phyloP scores from a whole-genome alignment of 1,139 yeast species.

The Hanseniaspora uvarum region DNA sequence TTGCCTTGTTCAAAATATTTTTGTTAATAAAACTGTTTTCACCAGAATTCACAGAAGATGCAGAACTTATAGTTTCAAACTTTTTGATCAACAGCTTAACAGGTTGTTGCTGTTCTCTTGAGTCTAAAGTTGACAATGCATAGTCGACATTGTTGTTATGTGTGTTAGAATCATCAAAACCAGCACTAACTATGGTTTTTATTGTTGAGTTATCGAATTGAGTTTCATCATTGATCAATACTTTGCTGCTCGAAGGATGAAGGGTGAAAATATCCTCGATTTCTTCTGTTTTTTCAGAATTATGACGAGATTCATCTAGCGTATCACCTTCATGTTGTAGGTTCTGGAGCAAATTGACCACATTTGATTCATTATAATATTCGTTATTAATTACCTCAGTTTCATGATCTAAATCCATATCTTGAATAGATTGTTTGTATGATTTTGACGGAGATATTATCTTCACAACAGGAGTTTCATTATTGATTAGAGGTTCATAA shows the following conservation, averaged over 20 bases:
- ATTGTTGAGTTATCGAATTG: neutral
- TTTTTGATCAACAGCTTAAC: conserved; percentile 4
- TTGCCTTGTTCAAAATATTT: conserved; percentile 5
- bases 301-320: neutral
- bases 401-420: neutral
- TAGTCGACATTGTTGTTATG: neutral
- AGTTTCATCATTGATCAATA: neutral
- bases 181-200: neutral
- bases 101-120: conserved; percentile 3
- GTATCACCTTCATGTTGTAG: neutral
- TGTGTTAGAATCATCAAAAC: neutral
- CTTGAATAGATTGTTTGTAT: neutral
- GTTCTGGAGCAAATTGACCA: neutral
- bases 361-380: neutral
- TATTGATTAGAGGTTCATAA: neutral
- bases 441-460: neutral
- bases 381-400: conserved; percentile 1
- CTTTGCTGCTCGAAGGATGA: neutral
- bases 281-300: neutral
- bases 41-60: neutral
- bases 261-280: neutral
- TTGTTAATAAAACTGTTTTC: conserved; percentile 10
- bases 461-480: neutral
- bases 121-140: neutral
- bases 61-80: conserved; percentile 9